These are phyloP conservation scores for Elongisporangium senticosum DNA, from an alignment of 352 stramenopile species.

Conservation along the genomic window DNA sequence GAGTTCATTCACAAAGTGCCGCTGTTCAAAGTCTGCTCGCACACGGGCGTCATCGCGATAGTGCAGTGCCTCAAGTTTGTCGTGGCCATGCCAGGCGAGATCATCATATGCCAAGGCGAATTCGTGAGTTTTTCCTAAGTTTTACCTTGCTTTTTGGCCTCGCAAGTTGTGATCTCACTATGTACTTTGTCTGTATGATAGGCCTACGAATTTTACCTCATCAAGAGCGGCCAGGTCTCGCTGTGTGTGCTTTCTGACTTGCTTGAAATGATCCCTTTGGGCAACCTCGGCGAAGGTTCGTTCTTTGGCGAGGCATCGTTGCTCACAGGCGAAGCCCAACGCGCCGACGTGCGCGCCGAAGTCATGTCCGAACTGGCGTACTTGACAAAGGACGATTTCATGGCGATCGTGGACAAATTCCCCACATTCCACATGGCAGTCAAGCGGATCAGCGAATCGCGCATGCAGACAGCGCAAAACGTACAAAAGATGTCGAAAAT, in stretches of 20 bases:
- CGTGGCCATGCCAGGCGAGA: constrained; percentile 60
- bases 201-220: constrained; percentile 71
- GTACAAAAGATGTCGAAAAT: constrained; percentile 61
- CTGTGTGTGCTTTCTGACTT: constrained; percentile 29
- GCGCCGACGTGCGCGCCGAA: constrained; percentile 56
- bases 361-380: constrained; percentile 62
- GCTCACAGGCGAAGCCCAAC: constrained; percentile 43
- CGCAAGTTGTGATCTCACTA: too few species aligned
- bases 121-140: constrained; percentile 14
- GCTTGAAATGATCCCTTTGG: constrained; percentile 36
- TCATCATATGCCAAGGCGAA: constrained; percentile 63
- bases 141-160: too few species aligned
- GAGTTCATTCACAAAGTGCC: constrained; percentile 71
- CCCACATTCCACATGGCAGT: constrained; percentile 64
- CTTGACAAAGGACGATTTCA: constrained; percentile 53
- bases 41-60: constrained; percentile 65
- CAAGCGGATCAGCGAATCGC: constrained; percentile 58
- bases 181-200: not conserved
- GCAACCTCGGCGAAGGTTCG: constrained; percentile 62
- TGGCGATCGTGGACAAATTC: constrained; percentile 52
- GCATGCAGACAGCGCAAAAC: constrained; percentile 61
- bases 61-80: constrained; percentile 60
- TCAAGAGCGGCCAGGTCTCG: constrained; percentile 58
- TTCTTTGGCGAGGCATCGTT: constrained; percentile 76
- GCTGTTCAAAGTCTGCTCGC: constrained; percentile 62